phyloP scores from a whole-genome alignment of 2,329 filamentous ascomycete species.

The Sporothrix pseudoabietina region DNA sequence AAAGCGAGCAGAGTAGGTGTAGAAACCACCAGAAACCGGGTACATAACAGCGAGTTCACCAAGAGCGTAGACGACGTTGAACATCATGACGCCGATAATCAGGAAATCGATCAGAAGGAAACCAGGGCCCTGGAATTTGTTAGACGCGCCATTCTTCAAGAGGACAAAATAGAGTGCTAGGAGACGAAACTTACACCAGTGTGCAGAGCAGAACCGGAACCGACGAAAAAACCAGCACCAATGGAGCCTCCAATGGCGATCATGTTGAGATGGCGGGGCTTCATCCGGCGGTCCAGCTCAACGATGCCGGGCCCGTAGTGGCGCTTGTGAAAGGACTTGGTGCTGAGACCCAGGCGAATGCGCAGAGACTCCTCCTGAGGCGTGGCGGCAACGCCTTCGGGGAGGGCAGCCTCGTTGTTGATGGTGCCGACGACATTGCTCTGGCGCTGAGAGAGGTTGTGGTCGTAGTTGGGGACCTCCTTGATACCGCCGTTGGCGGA shows the following conservation, averaged over 20 bases:
- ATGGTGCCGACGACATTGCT: slow-evolving; percentile 22
- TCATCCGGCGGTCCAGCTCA: slow-evolving; percentile 44
- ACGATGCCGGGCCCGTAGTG: slow-evolving; percentile 42
- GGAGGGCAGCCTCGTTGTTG: not conserved
- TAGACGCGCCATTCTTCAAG: not conserved
- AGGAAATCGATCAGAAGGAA: slow-evolving; percentile 53
- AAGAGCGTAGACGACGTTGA: slow-evolving; percentile 63
- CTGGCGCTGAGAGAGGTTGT: slow-evolving; percentile 6
- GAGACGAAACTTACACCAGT: slow-evolving; percentile 46
- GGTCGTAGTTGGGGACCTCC: slow-evolving; percentile 23
- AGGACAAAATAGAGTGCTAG: not conserved
- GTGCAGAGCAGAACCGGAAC: slow-evolving; percentile 54
- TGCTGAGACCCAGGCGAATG: slow-evolving; percentile 48
- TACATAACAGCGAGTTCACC: slow-evolving; percentile 60
- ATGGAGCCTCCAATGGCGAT: slow-evolving; percentile 52
- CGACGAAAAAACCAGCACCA: slow-evolving; percentile 64
- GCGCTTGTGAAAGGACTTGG: slow-evolving; percentile 48
- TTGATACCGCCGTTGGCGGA: not conserved
- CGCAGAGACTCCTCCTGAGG: slow-evolving; percentile 39
- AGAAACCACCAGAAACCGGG: slow-evolving; percentile 61
- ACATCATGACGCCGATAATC: slow-evolving; percentile 62
- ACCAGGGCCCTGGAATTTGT: slow-evolving; percentile 44
- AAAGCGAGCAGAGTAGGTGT: slow-evolving; percentile 59
- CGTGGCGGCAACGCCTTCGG: slow-evolving; percentile 24
- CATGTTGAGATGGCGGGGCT: slow-evolving; percentile 36